These are phyloP conservation scores for Nicotiana attenuata DNA, from an alignment of 257 asterid species.

Conservation along the genomic window DNA sequence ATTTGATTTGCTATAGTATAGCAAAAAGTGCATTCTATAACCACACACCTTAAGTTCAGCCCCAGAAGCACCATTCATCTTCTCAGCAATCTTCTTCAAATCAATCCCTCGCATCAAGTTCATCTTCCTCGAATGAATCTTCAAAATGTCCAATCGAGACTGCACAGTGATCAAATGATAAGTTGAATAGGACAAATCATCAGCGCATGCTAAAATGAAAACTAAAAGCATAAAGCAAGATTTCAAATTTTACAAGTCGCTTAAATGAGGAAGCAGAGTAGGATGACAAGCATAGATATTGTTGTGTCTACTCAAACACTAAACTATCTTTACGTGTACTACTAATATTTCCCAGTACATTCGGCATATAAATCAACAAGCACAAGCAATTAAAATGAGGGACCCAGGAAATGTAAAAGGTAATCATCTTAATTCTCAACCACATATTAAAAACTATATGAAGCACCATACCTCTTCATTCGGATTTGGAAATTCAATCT, in stretches of 20 bases:
- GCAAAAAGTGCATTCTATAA: neutral
- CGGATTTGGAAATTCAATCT: conserved; percentile 89
- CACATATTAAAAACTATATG: neutral
- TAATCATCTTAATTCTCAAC: neutral
- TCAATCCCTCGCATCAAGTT: conserved; percentile 90
- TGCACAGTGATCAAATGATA: conserved; percentile 18
- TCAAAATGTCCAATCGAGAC: conserved; percentile 86
- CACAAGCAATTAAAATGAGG: neutral
- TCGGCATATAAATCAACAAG: neutral
- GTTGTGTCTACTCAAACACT: neutral
- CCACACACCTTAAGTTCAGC: conserved; percentile 77
- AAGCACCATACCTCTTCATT: conserved; percentile 54
- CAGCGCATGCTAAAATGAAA: neutral
- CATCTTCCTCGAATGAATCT: conserved; percentile 88
- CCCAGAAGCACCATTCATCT: conserved; percentile 88
- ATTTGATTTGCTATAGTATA: neutral
- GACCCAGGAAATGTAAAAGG: neutral
- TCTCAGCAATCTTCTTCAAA: conserved; percentile 79
- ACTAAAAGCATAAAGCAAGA: neutral
- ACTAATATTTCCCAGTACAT: neutral
- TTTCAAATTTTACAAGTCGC: neutral
- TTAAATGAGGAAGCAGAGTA: neutral
- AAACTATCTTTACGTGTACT: neutral
- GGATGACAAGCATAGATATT: neutral
- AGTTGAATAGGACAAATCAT: neutral